phyloP scores from a whole-genome alignment of 140 eudicot genomes.

The Stevia rebaudiana region DNA sequence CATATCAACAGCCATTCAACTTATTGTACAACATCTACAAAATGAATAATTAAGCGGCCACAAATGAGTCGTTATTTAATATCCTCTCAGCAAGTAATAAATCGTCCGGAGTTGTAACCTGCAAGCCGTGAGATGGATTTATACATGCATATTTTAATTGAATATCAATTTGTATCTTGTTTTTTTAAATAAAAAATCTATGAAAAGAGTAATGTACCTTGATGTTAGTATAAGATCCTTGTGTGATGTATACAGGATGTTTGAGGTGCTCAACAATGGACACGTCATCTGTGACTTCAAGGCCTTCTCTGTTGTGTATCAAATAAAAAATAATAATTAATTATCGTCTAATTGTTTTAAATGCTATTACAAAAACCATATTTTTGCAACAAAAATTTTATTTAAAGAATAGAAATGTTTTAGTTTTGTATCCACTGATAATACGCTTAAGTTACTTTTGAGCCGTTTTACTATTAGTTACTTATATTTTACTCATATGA shows the following conservation, averaged over 20 bases:
- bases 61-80: constrained; percentile 37
- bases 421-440: no score
- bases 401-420: not conserved
- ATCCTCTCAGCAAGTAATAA: constrained; percentile 89
- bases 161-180: not conserved
- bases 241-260: constrained; percentile 91
- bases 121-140: constrained; percentile 22
- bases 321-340: not conserved
- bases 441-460: no score
- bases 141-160: not conserved
- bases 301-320: constrained; percentile 59
- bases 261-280: constrained; percentile 95
- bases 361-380: not conserved
- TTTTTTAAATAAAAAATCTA: not conserved
- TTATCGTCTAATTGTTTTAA: not conserved
- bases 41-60: constrained; percentile 22
- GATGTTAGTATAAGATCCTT: constrained; percentile 95
- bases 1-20: not conserved
- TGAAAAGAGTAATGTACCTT: constrained; percentile 48
- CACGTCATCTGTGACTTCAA: constrained; percentile 97
- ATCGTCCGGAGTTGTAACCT: constrained; percentile 99
- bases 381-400: not conserved
- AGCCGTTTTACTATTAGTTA: not conserved
- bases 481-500: not conserved
- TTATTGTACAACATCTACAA: not conserved